These are phyloP conservation scores for Thielaviopsis musarum DNA, from an alignment of 2,329 filamentous ascomycete genomes.

Conservation along the genomic window DNA sequence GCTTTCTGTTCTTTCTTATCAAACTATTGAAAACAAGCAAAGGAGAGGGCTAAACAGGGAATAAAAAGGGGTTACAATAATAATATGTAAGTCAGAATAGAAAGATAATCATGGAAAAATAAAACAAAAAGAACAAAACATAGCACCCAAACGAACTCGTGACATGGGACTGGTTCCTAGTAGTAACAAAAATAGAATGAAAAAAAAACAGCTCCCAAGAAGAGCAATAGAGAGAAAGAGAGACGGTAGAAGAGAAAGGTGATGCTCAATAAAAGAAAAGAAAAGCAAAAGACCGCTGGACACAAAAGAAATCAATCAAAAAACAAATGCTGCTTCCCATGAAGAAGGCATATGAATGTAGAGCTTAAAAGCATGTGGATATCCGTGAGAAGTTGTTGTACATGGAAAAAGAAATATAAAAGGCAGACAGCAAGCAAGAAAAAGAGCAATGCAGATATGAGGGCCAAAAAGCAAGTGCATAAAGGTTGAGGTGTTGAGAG, in stretches of 20 bases:
- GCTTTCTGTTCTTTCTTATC: no score
- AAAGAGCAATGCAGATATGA: background rate
- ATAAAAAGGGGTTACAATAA: background rate
- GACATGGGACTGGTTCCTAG: background rate
- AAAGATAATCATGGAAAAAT: background rate
- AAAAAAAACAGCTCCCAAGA: background rate
- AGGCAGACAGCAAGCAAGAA: background rate
- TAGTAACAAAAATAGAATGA: background rate
- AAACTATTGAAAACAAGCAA: no score
- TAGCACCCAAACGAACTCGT: background rate
- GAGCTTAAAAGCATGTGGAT: background rate
- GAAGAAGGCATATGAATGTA: background rate
- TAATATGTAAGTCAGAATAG: background rate
- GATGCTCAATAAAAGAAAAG: background rate
- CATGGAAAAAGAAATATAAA: background rate
- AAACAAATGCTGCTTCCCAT: background rate
- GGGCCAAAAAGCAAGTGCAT: background rate
- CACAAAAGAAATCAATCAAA: background rate
- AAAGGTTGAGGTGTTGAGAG: slow-evolving; percentile 28
- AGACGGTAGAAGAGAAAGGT: background rate
- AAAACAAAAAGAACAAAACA: background rate
- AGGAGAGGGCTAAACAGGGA: no score
- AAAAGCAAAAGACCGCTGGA: background rate
- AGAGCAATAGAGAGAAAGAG: background rate
- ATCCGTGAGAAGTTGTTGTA: background rate